Conservation (phyloP, 805 yeast genomes). For the Saccharomyces mikatae region DNA sequence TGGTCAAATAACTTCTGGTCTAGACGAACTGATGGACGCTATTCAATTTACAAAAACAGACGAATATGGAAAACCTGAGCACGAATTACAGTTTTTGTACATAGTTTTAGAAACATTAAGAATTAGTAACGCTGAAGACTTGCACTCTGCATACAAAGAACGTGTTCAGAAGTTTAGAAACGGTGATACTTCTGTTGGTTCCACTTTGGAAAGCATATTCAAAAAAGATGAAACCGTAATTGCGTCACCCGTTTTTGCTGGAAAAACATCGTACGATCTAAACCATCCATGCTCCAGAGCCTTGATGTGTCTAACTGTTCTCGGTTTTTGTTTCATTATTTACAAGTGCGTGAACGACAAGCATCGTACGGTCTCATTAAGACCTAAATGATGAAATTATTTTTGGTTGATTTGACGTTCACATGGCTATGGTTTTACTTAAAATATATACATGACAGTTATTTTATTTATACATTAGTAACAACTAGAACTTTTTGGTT, state of each 20-base stretch:
- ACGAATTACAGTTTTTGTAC: slow-evolving; percentile 35
- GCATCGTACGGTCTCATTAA: background rate
- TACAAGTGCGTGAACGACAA: background rate
- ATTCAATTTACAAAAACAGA: slow-evolving; percentile 51
- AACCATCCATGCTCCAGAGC: slow-evolving; percentile 19
- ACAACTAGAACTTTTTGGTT: slow-evolving; percentile 3
- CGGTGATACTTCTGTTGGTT: slow-evolving; percentile 19
- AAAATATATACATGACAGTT: background rate
- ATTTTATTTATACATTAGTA: background rate
- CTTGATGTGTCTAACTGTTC: slow-evolving; percentile 8
- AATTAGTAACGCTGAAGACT: slow-evolving; percentile 7
- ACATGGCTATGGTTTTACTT: background rate
- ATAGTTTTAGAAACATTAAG: slow-evolving; percentile 20
- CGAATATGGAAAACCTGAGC: slow-evolving; percentile 30
- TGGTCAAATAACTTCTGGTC: slow-evolving; percentile 66
- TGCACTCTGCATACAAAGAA: slow-evolving; percentile 13
- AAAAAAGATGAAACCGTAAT: background rate
- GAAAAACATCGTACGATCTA: slow-evolving; percentile 7
- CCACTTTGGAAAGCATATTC: slow-evolving; percentile 10
- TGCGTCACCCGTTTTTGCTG: background rate
- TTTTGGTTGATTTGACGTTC: background rate
- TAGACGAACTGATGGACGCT: slow-evolving; percentile 46
- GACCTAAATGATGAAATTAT: background rate
- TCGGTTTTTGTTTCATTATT: background rate
- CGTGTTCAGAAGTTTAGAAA: slow-evolving; percentile 15